Percentiles rank a stretch among this genome's conserved stretches.
Conservation (phyloP, 495 filamentous ascomycete species). For the Penicillium roqueforti region DNA sequence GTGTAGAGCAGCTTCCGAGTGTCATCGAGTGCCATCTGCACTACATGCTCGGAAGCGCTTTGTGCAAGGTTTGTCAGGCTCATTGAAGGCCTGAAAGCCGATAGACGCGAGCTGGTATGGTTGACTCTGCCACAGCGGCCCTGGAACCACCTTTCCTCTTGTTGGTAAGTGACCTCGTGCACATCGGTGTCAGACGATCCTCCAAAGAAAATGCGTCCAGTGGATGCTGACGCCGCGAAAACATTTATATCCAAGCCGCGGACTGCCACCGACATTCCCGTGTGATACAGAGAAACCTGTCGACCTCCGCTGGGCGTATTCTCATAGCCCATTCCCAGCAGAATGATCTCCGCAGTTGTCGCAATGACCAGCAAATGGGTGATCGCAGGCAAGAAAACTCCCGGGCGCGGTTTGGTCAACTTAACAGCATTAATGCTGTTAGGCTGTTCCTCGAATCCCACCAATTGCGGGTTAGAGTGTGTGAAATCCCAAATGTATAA, state of each 20-base stretch:
- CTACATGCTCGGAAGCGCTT: slow-evolving; percentile 56
- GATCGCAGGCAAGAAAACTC: slow-evolving; percentile 80
- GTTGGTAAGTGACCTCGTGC: slow-evolving; percentile 90
- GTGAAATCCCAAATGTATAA: slow-evolving; percentile 98
- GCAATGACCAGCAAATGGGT: slow-evolving; percentile 84
- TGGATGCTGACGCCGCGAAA: slow-evolving; percentile 69
- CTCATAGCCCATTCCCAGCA: slow-evolving; percentile 72
- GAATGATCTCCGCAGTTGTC: slow-evolving; percentile 74
- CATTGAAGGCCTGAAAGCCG: slow-evolving; percentile 59
- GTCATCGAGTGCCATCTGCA: slow-evolving; percentile 82
- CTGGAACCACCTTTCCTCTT: slow-evolving; percentile 94
- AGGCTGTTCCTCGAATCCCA: slow-evolving; percentile 84
- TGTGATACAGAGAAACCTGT: slow-evolving; percentile 73
- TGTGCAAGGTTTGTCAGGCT: slow-evolving; percentile 44
- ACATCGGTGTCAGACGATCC: slow-evolving; percentile 78
- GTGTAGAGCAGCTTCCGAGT: slow-evolving; percentile 84
- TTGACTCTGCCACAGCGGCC: slow-evolving; percentile 76
- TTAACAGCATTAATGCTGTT: slow-evolving; percentile 83
- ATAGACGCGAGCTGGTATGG: slow-evolving; percentile 74
- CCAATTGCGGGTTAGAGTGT: slow-evolving; percentile 75
- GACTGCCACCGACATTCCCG: slow-evolving; percentile 70
- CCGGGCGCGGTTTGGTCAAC: slow-evolving; percentile 68
- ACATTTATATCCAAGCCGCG: slow-evolving; percentile 67
- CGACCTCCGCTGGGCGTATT: slow-evolving; percentile 57
- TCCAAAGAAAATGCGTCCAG: slow-evolving; percentile 87